A percentile compares a stretch with the other conserved stretches of the same genome.
Conservation (phyloP, 2,329 filamentous ascomycete genomes). For the Phaeosphaeriaceae sp. region DNA sequence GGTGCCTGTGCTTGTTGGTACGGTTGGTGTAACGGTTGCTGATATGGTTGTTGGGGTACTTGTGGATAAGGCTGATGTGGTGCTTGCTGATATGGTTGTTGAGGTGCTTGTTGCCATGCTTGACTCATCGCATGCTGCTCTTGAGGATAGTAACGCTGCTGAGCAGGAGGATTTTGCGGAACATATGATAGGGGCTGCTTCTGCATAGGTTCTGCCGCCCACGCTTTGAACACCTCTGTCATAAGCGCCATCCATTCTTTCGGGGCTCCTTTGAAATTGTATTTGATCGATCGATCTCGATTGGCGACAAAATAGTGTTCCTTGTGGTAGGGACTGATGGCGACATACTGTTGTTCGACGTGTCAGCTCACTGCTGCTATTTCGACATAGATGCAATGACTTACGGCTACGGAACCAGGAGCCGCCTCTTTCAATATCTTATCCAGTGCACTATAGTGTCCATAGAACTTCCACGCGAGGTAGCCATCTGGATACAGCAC, state of each 20-base stretch:
- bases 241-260: constrained; percentile 44
- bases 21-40: not conserved
- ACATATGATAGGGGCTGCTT: constrained; percentile 20
- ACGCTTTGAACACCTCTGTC: constrained; percentile 39
- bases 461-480: constrained; percentile 42
- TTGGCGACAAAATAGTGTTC: constrained; percentile 45
- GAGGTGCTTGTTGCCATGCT: constrained; percentile 6
- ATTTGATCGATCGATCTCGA: constrained; percentile 39
- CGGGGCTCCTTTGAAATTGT: constrained; percentile 41
- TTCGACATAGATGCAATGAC: constrained; percentile 9
- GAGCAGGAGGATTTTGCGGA: constrained; percentile 8
- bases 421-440: constrained; percentile 34
- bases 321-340: constrained; percentile 42
- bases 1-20: constrained; percentile 12
- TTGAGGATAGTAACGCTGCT: constrained; percentile 14
- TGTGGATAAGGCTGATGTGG: constrained; percentile 7
- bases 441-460: constrained; percentile 36
- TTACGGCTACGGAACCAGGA: constrained; percentile 36
- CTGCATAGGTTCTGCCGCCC: constrained; percentile 34
- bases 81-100: constrained; percentile 1
- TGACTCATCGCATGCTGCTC: constrained; percentile 5
- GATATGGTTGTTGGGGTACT: constrained; percentile 5
- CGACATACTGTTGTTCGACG: constrained; percentile 37
- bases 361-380: not conserved
- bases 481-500: constrained; percentile 42